Percentiles rank a stretch among this genome's conserved stretches.
Conservation (phyloP, 176 grass and related monocot species). For the Neostapfia colusana region DNA sequence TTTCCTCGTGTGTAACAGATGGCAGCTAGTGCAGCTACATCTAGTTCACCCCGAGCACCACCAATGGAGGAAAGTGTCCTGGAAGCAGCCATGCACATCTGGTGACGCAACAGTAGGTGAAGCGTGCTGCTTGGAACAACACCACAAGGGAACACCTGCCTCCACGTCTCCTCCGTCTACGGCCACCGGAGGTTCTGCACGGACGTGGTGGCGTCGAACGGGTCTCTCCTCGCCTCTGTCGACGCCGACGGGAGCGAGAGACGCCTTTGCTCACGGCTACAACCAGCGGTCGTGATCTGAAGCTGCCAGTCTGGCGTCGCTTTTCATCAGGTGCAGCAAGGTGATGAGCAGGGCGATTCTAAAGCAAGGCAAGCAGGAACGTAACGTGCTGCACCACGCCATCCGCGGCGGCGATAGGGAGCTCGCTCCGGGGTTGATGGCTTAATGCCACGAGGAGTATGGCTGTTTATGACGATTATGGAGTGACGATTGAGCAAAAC, state of each 20-base stretch:
- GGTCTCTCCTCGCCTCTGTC: not conserved
- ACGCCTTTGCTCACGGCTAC: not conserved
- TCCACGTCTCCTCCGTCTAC: slow-evolving; percentile 14
- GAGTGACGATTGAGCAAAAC: too few species aligned
- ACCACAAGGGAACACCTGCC: slow-evolving; percentile 15
- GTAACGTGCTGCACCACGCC: slow-evolving; percentile 21
- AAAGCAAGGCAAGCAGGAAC: not conserved
- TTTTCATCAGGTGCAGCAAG: not conserved
- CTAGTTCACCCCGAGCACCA: too few species aligned
- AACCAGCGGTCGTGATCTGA: not conserved
- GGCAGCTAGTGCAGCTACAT: too few species aligned
- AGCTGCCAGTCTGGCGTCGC: not conserved
- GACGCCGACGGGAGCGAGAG: not conserved
- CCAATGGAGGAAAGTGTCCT: not conserved
- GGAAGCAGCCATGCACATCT: not conserved
- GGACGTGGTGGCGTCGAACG: not conserved
- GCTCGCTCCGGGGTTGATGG: slow-evolving; percentile 4
- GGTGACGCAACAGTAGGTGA: not conserved
- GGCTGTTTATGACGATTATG: too few species aligned
- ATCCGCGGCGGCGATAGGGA: not conserved
- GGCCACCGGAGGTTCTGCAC: not conserved
- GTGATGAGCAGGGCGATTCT: not conserved
- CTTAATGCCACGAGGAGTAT: too few species aligned
- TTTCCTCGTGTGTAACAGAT: too few species aligned
- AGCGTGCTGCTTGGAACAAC: slow-evolving; percentile 30